phyloP scores from a whole-genome alignment of 1,139 yeast species.

The Yamadazyma sp. region DNA sequence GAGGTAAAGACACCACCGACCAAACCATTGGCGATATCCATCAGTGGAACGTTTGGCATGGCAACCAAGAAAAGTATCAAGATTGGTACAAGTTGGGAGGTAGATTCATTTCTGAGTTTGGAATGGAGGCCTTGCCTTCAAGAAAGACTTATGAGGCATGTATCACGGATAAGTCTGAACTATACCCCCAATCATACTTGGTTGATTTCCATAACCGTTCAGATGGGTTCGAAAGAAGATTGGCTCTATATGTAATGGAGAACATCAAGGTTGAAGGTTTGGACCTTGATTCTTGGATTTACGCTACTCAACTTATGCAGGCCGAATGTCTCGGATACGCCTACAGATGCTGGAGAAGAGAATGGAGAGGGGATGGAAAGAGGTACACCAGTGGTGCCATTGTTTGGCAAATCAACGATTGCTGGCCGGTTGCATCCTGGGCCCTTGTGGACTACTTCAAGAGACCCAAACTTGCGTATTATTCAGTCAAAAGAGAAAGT shows the following conservation, averaged over 20 bases:
- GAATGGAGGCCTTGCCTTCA: constrained; percentile 44
- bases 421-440: constrained; percentile 54
- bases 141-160: constrained; percentile 25
- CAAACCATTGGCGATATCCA: constrained; percentile 44
- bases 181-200: constrained; percentile 36
- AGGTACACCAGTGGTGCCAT: constrained; percentile 41
- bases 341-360: constrained; percentile 45
- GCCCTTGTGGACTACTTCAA: constrained; percentile 40
- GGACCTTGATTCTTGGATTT: constrained; percentile 43
- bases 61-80: constrained; percentile 43
- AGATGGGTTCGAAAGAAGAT: constrained; percentile 43
- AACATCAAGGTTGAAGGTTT: constrained; percentile 32
- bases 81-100: constrained; percentile 41
- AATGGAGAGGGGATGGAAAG: constrained; percentile 38
- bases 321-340: constrained; percentile 50
- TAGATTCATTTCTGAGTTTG: constrained; percentile 48
- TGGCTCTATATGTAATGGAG: constrained; percentile 45
- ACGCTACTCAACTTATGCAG: constrained; percentile 51
- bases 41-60: constrained; percentile 55
- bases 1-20: constrained; percentile 33
- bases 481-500: constrained; percentile 46
- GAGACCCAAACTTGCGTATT: constrained; percentile 45
- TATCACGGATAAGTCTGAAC: constrained; percentile 30
- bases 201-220: constrained; percentile 46
- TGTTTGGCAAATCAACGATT: constrained; percentile 54